phyloP scores from a whole-genome alignment of 805 yeast genomes.

The Saccharomycopsis microspora region DNA sequence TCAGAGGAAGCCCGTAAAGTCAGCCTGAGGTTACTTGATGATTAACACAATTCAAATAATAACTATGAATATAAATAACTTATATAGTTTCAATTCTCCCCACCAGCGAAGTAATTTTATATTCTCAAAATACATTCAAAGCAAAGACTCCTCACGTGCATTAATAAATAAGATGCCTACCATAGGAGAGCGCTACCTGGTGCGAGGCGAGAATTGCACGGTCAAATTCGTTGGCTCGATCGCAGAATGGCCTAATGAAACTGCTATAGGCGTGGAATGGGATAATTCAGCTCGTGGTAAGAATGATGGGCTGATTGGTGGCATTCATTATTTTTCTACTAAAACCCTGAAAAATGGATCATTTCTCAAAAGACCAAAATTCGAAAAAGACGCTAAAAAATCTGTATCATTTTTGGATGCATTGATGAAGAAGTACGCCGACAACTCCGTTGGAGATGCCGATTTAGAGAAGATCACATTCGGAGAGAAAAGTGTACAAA shows the following conservation, averaged over 20 bases:
- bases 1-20: too few relatives aligned
- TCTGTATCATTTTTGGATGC: slow-evolving; percentile 30
- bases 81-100: not conserved
- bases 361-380: slow-evolving; percentile 40
- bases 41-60: too few relatives aligned
- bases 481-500: slow-evolving; percentile 48
- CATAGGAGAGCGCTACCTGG: slow-evolving; percentile 20
- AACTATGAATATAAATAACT: too few relatives aligned
- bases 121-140: too few relatives aligned
- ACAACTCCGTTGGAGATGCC: slow-evolving; percentile 2
- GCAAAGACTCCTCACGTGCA: not conserved
- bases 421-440: slow-evolving; percentile 33
- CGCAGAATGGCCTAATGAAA: slow-evolving; percentile 46
- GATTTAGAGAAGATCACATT: slow-evolving; percentile 27
- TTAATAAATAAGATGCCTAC: not conserved
- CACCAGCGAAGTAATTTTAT: not conserved
- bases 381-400: slow-evolving; percentile 23
- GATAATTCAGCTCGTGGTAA: slow-evolving; percentile 62
- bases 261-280: slow-evolving; percentile 81
- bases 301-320: slow-evolving; percentile 51
- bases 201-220: slow-evolving; percentile 45
- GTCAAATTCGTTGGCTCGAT: slow-evolving; percentile 50
- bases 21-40: too few relatives aligned
- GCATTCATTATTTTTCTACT: slow-evolving; percentile 39
- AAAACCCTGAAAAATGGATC: slow-evolving; percentile 41